Conservation (phyloP, 306 rosid genomes). For the Corylus americana region DNA sequence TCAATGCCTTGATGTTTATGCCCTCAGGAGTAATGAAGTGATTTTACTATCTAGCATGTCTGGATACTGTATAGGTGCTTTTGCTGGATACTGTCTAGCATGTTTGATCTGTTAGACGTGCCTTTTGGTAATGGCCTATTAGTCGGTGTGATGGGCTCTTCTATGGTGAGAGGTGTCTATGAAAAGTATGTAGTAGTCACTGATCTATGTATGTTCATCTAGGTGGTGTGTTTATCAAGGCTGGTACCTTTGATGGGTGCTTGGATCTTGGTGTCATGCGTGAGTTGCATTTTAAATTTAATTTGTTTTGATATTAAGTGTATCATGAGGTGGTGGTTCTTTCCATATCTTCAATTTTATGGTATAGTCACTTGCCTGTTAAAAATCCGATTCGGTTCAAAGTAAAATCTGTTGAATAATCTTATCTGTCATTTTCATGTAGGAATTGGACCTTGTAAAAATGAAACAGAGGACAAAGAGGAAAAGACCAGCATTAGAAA, state of each 20-base stretch:
- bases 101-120: neutral
- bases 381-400: neutral
- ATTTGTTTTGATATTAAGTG: neutral
- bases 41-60: neutral
- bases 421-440: constrained; percentile 12
- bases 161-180: neutral
- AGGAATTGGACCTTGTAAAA: constrained; percentile 80
- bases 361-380: neutral
- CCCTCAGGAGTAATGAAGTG: neutral
- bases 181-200: neutral
- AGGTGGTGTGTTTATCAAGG: neutral
- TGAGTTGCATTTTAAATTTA: neutral
- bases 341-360: neutral
- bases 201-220: neutral
- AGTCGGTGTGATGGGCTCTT: neutral
- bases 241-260: neutral
- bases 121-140: neutral
- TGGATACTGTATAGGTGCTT: neutral
- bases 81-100: neutral
- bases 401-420: neutral
- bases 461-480: constrained; percentile 74
- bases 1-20: neutral
- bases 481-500: constrained; percentile 35
- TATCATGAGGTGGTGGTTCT: neutral
- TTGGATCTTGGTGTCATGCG: neutral